Conservation (phyloP, 805 yeast species). For the Jamesozyma hellenica region DNA sequence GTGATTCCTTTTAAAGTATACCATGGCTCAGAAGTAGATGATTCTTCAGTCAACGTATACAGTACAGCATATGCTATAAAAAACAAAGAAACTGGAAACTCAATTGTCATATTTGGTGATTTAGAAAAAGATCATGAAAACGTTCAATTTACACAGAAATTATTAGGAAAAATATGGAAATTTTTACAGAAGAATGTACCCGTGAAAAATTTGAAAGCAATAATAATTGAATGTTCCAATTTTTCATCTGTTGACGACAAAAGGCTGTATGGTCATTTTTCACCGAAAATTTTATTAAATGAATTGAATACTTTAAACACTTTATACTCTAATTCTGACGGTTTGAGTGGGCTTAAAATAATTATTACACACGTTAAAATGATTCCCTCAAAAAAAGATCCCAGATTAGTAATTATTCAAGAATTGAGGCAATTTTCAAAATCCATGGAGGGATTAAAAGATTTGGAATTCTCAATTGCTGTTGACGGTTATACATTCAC, state of each 20-base stretch:
- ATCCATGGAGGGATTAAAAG: slow-evolving; percentile 29
- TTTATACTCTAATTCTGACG: slow-evolving; percentile 31
- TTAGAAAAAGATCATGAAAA: slow-evolving; percentile 53
- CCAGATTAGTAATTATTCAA: slow-evolving; percentile 43
- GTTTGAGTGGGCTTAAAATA: slow-evolving; percentile 27
- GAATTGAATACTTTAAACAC: slow-evolving; percentile 38
- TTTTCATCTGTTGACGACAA: slow-evolving; percentile 35
- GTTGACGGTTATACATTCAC: slow-evolving; percentile 17
- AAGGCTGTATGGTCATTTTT: slow-evolving; percentile 69
- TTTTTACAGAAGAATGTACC: slow-evolving; percentile 39
- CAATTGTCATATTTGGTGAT: slow-evolving; percentile 69
- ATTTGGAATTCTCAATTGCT: slow-evolving; percentile 21
- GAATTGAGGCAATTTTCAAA: slow-evolving; percentile 37
- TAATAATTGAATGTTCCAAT: slow-evolving; percentile 74
- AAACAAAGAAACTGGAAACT: slow-evolving; percentile 26
- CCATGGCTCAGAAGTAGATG: slow-evolving; percentile 33
- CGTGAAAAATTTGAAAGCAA: slow-evolving; percentile 36
- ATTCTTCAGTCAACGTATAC: slow-evolving; percentile 21
- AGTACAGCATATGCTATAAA: slow-evolving; percentile 52
- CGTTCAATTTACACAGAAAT: slow-evolving; percentile 10
- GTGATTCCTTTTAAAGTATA: slow-evolving; percentile 32
- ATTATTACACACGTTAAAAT: slow-evolving; percentile 49
- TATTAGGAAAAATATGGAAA: slow-evolving; percentile 42
- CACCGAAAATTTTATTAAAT: slow-evolving; percentile 50
- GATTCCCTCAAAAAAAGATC: slow-evolving; percentile 35